Base-by-base conservation (phyloP, 2,329 filamentous ascomycete species). In the Delphinella strobiligena region DNA sequence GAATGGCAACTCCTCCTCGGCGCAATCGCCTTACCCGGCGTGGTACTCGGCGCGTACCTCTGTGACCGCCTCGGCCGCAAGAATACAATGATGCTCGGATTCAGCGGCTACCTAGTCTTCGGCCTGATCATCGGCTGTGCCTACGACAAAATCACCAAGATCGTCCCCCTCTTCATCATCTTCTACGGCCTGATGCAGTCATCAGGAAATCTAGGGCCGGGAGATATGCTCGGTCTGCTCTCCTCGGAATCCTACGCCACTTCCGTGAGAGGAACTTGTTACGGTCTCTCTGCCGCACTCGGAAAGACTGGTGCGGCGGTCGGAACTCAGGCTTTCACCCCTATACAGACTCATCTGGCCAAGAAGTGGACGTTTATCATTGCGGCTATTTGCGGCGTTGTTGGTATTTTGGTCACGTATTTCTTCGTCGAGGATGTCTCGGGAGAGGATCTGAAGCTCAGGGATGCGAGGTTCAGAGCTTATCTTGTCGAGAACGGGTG, bases 361-460 rank as follows among this genome's bases (percentile, higher is more conserved):
- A 66, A 69, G 47, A 58, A 57, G 24, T 70, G 65, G 65, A 71
- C 67, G 0, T 71, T 71, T 36, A 69, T 72, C 43, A 64, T 71
- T 37, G 68, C 67, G 7, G 68, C 68, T 2, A 68, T 71, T 22
- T 68, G 64, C 37, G 68, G 67, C 12, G 60, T 71, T 10, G 58
- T 56, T 1, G 68, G 68, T 0, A 56, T 71, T 8, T 19, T 66
- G 4, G 66, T 71, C 4, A 69, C 66, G 0, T 68, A 53, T 36
- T 60, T 69, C 46, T 69, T 70, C 35, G 56, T 71, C 1, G 64
- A 65, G 1, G 55, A 68, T 47, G 44, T 69, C 15, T 61, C 55
- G 1, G 64, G 63, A 8, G 65, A 67, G 33, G 65, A 71, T 51
- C 50, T 71, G 17, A 49, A 52, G 3, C 42, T 56, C 8, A 58